Percentiles rank a stretch among this genome's conserved stretches.
Evolutionary conservation across 371 early-diverging fungal genomes (phyloP).

Genomic region (Syncephalastrum racemosum): DNA sequence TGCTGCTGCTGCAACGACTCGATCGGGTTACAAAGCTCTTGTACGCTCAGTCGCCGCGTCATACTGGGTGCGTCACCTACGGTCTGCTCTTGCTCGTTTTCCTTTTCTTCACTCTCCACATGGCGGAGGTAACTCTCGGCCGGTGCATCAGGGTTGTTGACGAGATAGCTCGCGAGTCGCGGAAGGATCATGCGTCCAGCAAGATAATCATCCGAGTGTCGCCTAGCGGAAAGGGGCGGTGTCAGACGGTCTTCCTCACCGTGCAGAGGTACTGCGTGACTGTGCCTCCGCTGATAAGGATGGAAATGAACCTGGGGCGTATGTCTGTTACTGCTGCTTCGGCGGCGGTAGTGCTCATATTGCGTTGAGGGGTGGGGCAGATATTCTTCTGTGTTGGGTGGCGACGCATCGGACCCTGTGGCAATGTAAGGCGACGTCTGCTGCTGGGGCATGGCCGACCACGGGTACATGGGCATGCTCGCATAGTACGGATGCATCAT

Average conservation of each 20-base stretch:
- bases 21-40: constrained; percentile 43
- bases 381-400: not conserved
- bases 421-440: not conserved
- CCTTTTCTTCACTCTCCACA: constrained; percentile 7
- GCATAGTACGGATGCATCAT: not conserved
- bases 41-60: constrained; percentile 35
- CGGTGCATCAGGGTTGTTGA: constrained; percentile 32
- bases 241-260: constrained; percentile 4
- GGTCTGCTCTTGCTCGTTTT: not conserved
- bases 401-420: not conserved
- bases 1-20: constrained; percentile 23
- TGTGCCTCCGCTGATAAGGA: constrained; percentile 22
- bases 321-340: constrained; percentile 4
- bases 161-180: constrained; percentile 36
- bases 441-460: too few species aligned
- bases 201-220: constrained; percentile 18
- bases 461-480: not conserved
- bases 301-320: constrained; percentile 32
- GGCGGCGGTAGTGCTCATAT: not conserved
- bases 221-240: constrained; percentile 10
- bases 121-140: constrained; percentile 35
- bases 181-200: constrained; percentile 28
- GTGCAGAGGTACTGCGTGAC: not conserved
- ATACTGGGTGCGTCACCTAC: not conserved
- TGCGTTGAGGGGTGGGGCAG: constrained; percentile 9